phyloP scores from a whole-genome alignment of 768 basidiomycete species.

The Naganishia vaughanmartiniae region DNA sequence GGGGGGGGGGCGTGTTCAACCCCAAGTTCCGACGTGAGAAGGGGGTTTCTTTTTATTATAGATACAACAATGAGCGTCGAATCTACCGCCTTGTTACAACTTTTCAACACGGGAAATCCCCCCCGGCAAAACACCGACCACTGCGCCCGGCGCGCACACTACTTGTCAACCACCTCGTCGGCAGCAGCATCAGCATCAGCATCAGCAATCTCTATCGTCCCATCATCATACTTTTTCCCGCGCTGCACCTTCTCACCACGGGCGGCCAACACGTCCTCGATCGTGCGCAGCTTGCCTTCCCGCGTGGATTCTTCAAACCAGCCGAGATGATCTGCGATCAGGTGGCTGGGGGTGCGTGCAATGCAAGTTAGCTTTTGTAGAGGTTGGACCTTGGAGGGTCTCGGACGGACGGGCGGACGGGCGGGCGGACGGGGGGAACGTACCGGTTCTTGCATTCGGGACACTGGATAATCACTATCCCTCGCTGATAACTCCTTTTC shows the following conservation, averaged over 20 bases:
- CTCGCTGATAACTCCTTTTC: conserved; percentile 75
- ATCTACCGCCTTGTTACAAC: too few species aligned
- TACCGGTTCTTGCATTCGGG: conserved; percentile 85
- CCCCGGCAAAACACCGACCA: too few species aligned
- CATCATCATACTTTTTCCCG: conserved; percentile 33
- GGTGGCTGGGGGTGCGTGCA: conserved; percentile 36
- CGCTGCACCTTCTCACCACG: conserved; percentile 72
- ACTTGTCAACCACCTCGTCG: background rate
- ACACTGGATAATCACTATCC: conserved; percentile 87
- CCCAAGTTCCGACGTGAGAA: too few species aligned
- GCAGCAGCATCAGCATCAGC: too few species aligned
- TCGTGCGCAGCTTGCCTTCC: conserved; percentile 63
- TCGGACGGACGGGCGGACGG: background rate
- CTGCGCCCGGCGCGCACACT: too few species aligned
- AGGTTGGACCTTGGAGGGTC: too few species aligned
- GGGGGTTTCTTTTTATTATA: too few species aligned
- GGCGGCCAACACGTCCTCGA: conserved; percentile 75
- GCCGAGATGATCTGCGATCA: conserved; percentile 52
- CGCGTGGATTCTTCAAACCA: conserved; percentile 52
- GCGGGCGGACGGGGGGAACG: conserved; percentile 37
- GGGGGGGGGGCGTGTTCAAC: too few species aligned
- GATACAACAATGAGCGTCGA: too few species aligned
- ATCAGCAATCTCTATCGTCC: conserved; percentile 26
- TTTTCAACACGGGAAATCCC: background rate
- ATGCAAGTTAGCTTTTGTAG: too few species aligned